phyloP scores from a whole-genome alignment of 176 grass and related monocot genomes.

The bread wheat (Triticum aestivum) region DNA sequence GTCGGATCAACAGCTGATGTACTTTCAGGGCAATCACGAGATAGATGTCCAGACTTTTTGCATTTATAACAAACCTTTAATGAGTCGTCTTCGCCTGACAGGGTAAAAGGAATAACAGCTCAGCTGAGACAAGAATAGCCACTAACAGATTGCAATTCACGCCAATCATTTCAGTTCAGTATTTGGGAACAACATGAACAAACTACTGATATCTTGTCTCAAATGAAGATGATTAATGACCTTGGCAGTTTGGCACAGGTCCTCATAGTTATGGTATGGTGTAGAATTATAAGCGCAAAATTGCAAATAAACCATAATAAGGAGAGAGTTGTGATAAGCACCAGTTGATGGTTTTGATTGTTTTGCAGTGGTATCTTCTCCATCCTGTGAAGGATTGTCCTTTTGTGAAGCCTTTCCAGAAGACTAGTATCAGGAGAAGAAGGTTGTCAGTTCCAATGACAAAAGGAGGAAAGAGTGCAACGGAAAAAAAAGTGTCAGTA shows the following conservation, averaged over 20 bases:
- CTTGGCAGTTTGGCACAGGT: not conserved
- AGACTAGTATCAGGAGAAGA: conserved; percentile 52
- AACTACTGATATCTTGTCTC: not conserved
- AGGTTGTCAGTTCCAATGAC: conserved; percentile 12
- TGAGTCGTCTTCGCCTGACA: conserved; percentile 62
- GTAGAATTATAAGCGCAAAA: not conserved
- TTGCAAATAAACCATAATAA: not conserved
- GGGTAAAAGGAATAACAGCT: conserved; percentile 2
- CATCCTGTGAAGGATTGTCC: conserved; percentile 62
- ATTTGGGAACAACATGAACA: not conserved
- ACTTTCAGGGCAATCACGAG: conserved; percentile 85
- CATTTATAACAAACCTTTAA: conserved; percentile 94
- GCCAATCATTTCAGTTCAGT: not conserved
- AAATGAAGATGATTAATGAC: conserved; percentile 9
- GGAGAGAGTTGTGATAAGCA: conserved; percentile 33
- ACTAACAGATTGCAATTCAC: not conserved
- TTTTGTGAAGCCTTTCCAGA: conserved; percentile 78
- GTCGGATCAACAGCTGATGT: conserved; percentile 35
- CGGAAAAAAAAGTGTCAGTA: conserved; percentile 8
- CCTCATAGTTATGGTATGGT: not conserved
- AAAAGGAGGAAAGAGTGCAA: conserved; percentile 15
- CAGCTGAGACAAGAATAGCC: not conserved
- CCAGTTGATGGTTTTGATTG: conserved; percentile 48
- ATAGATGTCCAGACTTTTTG: conserved; percentile 91
- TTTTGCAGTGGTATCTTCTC: conserved; percentile 33